phyloP scores from a whole-genome alignment of 257 asterid species.

The Mitragyna speciosa region DNA sequence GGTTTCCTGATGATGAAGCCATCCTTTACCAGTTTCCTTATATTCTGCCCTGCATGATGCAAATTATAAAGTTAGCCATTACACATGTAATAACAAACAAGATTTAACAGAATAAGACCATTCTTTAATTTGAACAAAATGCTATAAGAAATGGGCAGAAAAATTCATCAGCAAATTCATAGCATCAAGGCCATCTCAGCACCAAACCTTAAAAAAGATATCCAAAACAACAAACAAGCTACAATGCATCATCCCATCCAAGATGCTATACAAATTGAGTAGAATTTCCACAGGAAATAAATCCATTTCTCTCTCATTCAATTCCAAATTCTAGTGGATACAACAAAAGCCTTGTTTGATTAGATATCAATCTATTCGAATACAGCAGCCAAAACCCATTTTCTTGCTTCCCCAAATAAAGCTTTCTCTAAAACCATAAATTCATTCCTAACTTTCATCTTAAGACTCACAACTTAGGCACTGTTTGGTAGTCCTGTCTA shows the following conservation, averaged over 20 bases:
- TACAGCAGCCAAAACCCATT: neutral
- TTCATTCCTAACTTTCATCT: neutral
- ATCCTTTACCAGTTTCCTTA: conserved; percentile 15
- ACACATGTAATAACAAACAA: neutral
- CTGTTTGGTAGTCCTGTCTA: too few species aligned
- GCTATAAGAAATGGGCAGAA: neutral
- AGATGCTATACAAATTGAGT: neutral
- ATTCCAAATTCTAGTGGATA: neutral
- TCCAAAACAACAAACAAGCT: too few species aligned
- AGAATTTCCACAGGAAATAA: too few species aligned
- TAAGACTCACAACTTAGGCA: neutral
- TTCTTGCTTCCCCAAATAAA: neutral
- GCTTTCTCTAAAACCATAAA: neutral
- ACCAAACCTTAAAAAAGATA: neutral
- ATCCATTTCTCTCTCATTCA: too few species aligned
- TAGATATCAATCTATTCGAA: neutral
- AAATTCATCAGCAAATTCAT: neutral
- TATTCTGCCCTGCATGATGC: conserved; percentile 8
- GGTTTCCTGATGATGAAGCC: conserved; percentile 16
- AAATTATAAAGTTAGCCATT: neutral
- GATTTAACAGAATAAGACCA: neutral
- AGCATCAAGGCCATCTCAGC: neutral
- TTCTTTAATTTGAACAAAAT: neutral
- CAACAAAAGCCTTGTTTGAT: neutral
- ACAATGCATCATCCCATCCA: neutral